A percentile compares a stretch with the other conserved stretches of the same genome.
These are phyloP conservation scores for Pugionium dolabratum DNA, from an alignment of 345 rosid species.

Conservation along the genomic window DNA sequence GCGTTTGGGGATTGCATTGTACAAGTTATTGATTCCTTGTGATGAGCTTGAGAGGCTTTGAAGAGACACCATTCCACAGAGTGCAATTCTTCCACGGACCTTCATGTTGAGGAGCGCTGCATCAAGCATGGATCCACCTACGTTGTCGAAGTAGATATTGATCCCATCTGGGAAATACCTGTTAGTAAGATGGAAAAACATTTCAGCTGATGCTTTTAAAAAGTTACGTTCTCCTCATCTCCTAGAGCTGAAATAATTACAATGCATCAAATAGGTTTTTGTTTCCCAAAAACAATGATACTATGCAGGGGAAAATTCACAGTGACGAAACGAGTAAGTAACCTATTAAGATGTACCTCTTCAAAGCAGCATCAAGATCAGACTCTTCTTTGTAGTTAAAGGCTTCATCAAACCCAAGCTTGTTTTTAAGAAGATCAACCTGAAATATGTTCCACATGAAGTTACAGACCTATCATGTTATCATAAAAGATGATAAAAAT, in stretches of 20 bases:
- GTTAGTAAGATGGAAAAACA: conserved; percentile 15
- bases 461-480: too few relatives aligned
- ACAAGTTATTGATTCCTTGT: conserved; percentile 53
- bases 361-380: conserved; percentile 56
- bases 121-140: conserved; percentile 72
- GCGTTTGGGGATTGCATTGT: conserved; percentile 47
- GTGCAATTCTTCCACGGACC: conserved; percentile 60
- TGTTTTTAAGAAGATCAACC: conserved; percentile 63
- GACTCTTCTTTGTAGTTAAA: conserved; percentile 73
- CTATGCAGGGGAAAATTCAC: too few relatives aligned
- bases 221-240: neutral
- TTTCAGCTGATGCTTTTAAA: neutral
- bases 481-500: neutral
- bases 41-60: conserved; percentile 41
- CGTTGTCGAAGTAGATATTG: conserved; percentile 73
- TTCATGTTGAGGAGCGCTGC: conserved; percentile 70
- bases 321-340: neutral
- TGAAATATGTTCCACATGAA: conserved; percentile 24
- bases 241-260: too few relatives aligned
- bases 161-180: conserved; percentile 72
- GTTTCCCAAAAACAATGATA: too few relatives aligned
- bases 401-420: conserved; percentile 72
- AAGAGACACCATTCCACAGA: conserved; percentile 71
- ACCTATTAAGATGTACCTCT: conserved; percentile 48
- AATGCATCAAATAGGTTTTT: too few relatives aligned